Conservation (phyloP, 176 grass and related monocot species). For the Canna indica region DNA sequence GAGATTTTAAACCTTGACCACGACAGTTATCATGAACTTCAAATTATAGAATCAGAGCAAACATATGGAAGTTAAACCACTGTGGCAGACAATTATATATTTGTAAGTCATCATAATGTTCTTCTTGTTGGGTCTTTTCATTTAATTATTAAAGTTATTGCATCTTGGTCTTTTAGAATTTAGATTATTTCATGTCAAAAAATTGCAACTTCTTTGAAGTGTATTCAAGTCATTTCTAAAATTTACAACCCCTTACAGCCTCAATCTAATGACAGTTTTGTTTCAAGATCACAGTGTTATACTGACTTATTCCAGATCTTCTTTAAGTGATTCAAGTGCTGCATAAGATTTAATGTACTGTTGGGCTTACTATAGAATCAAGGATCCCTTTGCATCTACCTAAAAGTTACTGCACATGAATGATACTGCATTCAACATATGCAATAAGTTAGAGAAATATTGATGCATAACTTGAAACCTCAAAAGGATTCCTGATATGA, state of each 20-base stretch:
- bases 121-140: not conserved
- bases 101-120: not conserved
- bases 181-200: not conserved
- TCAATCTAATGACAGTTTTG: not conserved
- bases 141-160: not conserved
- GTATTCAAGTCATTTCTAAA: not conserved
- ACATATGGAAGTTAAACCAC: too few relatives aligned
- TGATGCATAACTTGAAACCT: too few relatives aligned
- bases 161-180: not conserved
- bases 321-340: not conserved
- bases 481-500: too few relatives aligned
- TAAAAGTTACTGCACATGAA: not conserved
- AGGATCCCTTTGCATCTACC: not conserved
- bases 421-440: not conserved
- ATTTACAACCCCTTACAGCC: not conserved
- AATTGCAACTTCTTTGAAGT: not conserved
- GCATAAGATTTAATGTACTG: not conserved
- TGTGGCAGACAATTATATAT: not conserved
- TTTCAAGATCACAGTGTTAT: not conserved
- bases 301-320: not conserved
- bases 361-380: not conserved
- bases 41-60: not conserved
- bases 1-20: too few relatives aligned
- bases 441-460: not conserved
- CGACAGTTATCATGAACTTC: not conserved